Base-by-base conservation (phyloP, 1,284 basidiomycete genomes). In the Pseudozyma pruni region DNA sequence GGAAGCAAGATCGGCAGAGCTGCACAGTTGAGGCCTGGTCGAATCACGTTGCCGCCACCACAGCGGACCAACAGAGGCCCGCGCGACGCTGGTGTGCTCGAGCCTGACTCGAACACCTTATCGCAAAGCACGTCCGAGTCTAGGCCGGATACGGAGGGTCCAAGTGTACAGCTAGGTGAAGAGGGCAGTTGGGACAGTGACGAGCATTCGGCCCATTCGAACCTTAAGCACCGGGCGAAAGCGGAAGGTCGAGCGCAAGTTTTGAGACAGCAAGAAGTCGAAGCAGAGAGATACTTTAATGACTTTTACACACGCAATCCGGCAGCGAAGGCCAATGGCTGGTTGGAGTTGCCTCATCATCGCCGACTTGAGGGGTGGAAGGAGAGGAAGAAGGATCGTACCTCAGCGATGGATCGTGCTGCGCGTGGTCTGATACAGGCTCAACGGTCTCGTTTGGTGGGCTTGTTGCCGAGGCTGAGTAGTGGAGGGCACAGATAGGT, bases 291-390 rank as follows among this genome's bases (percentile, higher is more conserved):
- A 0, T 40, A 59, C 14, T 23, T 64, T 13, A 27, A 51, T 13
- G 57, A 64, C 34, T 70, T 60, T 27, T 61, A 56, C 37, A 23
- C n/a, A 0, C 48, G 52, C 48, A 70, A 64, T 32, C 61, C 67
- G 13, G 48, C 53, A 7, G 60, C 56, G 5, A 32, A 64, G 17
- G 45, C 60, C 3, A 70, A 70, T 23, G 67, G 67, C 9, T 70
- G 67, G 67, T 27, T 70, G 22, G 61, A 60, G 6, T 22, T 64
- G 29, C 39, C 23, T 22, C 66, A 69, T 33, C 66, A 62, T 40
- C 59, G 66, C 37, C 35, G 6, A 20, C 17, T 3, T 19, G 10
- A 27, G n/a, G 19, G n/a, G 16, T 17, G 19, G 6, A 3, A 9
- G 11, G 22, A 25, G 31, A 11, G 11, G 7, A 11, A 29, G 27